Base-by-base conservation (phyloP, 202 grass and related monocot species). In the Panicum virgatum region DNA sequence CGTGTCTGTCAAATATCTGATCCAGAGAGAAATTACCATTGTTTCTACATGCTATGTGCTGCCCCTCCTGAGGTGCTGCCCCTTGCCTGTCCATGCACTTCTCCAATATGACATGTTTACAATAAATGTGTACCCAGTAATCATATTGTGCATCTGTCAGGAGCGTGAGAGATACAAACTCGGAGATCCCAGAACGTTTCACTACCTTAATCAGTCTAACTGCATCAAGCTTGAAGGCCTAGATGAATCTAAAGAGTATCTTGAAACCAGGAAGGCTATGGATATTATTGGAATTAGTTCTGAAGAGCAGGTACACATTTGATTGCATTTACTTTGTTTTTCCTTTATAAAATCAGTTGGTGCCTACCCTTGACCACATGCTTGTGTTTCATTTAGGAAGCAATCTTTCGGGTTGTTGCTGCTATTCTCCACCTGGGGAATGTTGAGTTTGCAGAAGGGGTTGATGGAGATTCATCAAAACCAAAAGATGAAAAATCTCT, bases 191-290 rank as follows among this genome's bases (percentile, higher is more conserved):
- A 83, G 86, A 89, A 92, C 61, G 73, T 99, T 96, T 87, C 93
- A 99, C 80, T 99, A 99, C 90, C 92, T 99, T 78, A 99, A 99
- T 83, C 96, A 99, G 84, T 90, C 96, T 1, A 94, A 96, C 13
- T 99, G 96, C 67, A 90, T 86, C 66, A 89, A 96, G 82, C 84
- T 99, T 88, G 92, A 92, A 75, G 96, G 87, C 15, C 36, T 99
- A 54, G 93, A 99, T 96, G 96, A 99, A 86, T 84, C 91, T 26
- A 94, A 96, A 82, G 96, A 96, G 77, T 99, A 96, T 58, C 88
- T 94, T 65, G 96, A 99, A 90, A 99, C 96, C 54, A 96, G 91
- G 88, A 93, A 91, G 66, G 96, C 96, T 86, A 99, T 99, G 96
- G 93, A 99, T 72, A 87, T 96, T 81, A 88, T 94, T 9, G 96